These are phyloP conservation scores for Huntiella omanensis DNA, from an alignment of 2,329 filamentous ascomycete genomes.

Conservation along the genomic window DNA sequence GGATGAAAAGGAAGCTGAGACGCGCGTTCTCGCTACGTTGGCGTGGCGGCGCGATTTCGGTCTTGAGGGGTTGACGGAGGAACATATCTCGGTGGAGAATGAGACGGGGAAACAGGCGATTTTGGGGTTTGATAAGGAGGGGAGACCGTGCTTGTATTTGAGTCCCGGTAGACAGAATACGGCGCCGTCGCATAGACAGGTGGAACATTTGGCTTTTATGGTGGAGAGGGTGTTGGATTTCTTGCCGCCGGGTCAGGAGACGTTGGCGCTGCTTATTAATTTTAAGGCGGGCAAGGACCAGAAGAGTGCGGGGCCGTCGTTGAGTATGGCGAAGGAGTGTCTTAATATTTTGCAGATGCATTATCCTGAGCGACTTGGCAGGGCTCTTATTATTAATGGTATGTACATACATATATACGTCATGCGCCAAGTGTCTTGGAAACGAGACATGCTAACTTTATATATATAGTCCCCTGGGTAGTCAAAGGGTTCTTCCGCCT, in stretches of 20 bases:
- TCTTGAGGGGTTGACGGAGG: constrained; percentile 56
- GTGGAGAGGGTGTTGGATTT: constrained; percentile 75
- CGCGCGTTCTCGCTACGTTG: constrained; percentile 63
- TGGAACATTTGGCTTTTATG: constrained; percentile 93
- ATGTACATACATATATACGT: constrained; percentile 16
- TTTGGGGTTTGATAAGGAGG: constrained; percentile 69
- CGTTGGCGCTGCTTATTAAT: constrained; percentile 71
- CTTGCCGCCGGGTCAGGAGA: constrained; percentile 75
- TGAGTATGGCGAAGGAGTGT: constrained; percentile 65
- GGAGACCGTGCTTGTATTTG: constrained; percentile 78
- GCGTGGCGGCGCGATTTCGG: constrained; percentile 86
- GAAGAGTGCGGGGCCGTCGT: constrained; percentile 51
- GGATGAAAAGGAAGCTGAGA: constrained; percentile 54
- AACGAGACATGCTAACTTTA: neutral
- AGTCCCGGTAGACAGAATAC: constrained; percentile 87
- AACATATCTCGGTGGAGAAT: constrained; percentile 84
- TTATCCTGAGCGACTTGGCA: constrained; percentile 81
- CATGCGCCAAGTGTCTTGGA: too few relatives aligned
- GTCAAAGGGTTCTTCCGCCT: constrained; percentile 91
- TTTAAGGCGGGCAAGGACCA: constrained; percentile 65
- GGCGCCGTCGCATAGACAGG: constrained; percentile 63
- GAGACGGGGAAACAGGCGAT: constrained; percentile 92
- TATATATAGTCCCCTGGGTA: constrained; percentile 58
- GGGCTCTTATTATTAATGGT: constrained; percentile 80
- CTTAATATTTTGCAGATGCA: constrained; percentile 84